Conservation (phyloP, 148 eudicot species). For the Camellia japonica region DNA sequence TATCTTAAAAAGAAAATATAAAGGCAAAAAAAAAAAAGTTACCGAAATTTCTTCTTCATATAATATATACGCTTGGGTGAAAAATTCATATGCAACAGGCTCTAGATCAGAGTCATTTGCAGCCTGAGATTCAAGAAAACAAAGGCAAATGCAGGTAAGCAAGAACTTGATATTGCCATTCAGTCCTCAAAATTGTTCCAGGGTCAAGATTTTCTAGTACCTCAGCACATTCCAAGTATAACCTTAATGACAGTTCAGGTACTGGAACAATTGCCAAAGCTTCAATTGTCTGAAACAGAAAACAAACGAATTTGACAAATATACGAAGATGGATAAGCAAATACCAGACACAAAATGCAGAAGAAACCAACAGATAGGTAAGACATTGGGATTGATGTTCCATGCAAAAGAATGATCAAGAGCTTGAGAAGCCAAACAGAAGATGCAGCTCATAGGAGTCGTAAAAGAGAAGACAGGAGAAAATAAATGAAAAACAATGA, state of each 20-base stretch:
- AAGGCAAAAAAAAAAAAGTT: constrained; percentile 11
- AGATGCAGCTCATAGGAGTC: background rate
- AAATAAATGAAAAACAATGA: background rate
- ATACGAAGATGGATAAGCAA: background rate
- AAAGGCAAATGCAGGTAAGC: constrained; percentile 20
- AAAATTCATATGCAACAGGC: constrained; percentile 96
- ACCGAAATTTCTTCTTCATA: constrained; percentile 99
- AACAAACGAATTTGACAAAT: background rate
- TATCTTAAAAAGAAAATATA: background rate
- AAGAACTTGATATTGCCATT: constrained; percentile 12
- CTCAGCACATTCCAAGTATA: constrained; percentile 97
- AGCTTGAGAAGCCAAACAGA: background rate
- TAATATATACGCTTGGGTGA: constrained; percentile 95
- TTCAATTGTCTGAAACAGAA: constrained; percentile 73
- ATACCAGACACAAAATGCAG: background rate
- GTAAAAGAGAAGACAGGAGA: background rate
- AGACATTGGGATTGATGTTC: background rate
- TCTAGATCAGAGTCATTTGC: constrained; percentile 92
- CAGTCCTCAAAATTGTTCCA: background rate
- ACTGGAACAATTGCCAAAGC: constrained; percentile 74
- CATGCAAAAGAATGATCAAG: background rate
- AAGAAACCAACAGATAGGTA: background rate
- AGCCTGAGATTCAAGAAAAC: constrained; percentile 48
- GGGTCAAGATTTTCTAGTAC: constrained; percentile 32
- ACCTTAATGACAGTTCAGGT: constrained; percentile 80